Conservation (phyloP, 2,329 filamentous ascomycete genomes). For the Rosellinia necatrix region DNA sequence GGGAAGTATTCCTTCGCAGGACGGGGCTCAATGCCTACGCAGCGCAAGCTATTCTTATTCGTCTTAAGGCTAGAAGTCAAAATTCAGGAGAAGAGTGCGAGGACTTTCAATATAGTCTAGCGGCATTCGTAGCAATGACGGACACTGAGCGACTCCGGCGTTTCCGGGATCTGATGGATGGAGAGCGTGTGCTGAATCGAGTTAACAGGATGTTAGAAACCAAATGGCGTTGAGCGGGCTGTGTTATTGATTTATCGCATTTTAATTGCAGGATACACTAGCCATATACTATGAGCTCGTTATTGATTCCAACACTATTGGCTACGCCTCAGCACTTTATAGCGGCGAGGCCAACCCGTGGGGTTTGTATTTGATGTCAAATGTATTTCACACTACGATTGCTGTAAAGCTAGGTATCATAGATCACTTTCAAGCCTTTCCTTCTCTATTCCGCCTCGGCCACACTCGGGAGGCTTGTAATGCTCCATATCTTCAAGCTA, state of each 20-base stretch:
- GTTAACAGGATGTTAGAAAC: slow-evolving; percentile 58
- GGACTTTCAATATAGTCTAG: slow-evolving; percentile 48
- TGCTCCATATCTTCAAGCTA: slow-evolving; percentile 52
- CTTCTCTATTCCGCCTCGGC: neutral
- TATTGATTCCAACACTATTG: neutral
- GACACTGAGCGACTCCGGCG: slow-evolving; percentile 50
- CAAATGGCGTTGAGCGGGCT: slow-evolving; percentile 48
- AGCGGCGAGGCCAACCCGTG: neutral
- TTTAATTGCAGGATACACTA: slow-evolving; percentile 13
- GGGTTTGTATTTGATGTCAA: neutral
- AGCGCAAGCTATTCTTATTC: slow-evolving; percentile 65
- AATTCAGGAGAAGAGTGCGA: slow-evolving; percentile 16
- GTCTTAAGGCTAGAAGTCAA: slow-evolving; percentile 46
- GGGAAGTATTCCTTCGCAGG: slow-evolving; percentile 69
- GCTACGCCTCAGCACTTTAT: neutral
- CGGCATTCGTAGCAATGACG: slow-evolving; percentile 62
- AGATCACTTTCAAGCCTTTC: neutral
- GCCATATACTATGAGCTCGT: slow-evolving; percentile 17
- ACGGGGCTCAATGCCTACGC: slow-evolving; percentile 73
- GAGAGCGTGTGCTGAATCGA: slow-evolving; percentile 55
- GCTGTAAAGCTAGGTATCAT: slow-evolving; percentile 27
- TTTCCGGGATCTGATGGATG: slow-evolving; percentile 60
- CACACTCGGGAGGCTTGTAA: slow-evolving; percentile 30
- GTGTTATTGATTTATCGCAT: neutral
- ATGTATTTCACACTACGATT: neutral